Evolutionary conservation across 495 filamentous ascomycete genomes (phyloP), one percentile per base, ranked within the genome.

Genomic region (Immersiella caudata): DNA sequence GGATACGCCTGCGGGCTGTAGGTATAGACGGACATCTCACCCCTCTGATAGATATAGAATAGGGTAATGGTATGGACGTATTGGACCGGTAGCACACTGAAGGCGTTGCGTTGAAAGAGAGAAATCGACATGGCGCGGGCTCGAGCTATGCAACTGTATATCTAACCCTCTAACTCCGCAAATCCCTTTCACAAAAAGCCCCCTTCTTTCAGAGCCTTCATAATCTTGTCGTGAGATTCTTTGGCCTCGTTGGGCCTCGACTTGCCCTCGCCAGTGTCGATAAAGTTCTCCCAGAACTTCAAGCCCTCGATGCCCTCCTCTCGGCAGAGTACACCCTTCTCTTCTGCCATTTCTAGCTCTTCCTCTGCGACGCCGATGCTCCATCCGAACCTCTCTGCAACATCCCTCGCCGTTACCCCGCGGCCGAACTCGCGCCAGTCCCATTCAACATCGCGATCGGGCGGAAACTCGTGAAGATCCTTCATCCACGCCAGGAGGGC

Each of bases 351-450:
- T 78, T 97, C 93, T 33, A 99, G 79, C 77, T 98, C 96, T 74
- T 98, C 96, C 62, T 87, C 88, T 4, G 95, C 96, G 22, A 99
- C 95, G n/a, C 96, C 96, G 18, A 99, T 90, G 76, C 95, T 98
- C 95, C 95, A 99, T 24, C 93, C 92, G 79, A 99, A 99, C 59
- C 85, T 84, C 78, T 96, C 92, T 0, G 95, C 95, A 0, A 87
- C 86, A 74, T 97, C 94, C 71, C 94, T 90, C 8, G 94, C 93
- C 5, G 93, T 98, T 25, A 99, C 88, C 5, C 93, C 92, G 50
- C 88, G 84, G 1, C 94, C 96, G 74, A 91, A 96, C 24, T 80
- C 65, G 21, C 77, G 82, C 90, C 91, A 93, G 71, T 93, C 89
- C 91, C 92, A 93, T 0, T 84, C 60, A 49, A 89, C 82, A 18